These are phyloP conservation scores for Fusarium heterosporum DNA, from an alignment of 2,329 filamentous ascomycete species.

Conservation along the genomic window DNA sequence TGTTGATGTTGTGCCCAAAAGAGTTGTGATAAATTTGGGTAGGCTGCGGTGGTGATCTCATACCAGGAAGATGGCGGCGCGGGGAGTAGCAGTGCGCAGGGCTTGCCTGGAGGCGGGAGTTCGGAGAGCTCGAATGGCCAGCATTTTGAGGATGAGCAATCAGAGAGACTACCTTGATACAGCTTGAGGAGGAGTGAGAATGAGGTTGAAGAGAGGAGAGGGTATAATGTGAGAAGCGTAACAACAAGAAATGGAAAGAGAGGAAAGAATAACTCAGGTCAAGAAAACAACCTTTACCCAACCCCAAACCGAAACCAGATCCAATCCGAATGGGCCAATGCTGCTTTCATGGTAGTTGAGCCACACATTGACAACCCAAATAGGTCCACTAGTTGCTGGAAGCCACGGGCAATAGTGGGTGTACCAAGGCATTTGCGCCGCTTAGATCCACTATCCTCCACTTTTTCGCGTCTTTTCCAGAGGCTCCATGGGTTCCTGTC, in stretches of 20 bases:
- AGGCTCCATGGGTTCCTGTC: constrained; percentile 30
- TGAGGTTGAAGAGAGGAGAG: constrained; percentile 31
- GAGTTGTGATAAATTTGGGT: constrained; percentile 9
- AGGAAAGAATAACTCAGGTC: constrained; percentile 25
- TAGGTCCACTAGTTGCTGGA: constrained; percentile 39
- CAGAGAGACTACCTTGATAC: constrained; percentile 25
- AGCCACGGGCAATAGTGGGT: constrained; percentile 37
- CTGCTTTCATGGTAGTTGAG: constrained; percentile 27
- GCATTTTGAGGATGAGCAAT: constrained; percentile 70
- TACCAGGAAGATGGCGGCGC: constrained; percentile 60
- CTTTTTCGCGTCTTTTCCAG: constrained; percentile 47
- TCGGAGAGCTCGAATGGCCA: constrained; percentile 82
- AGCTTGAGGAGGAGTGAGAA: constrained; percentile 39
- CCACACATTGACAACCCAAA: constrained; percentile 37
- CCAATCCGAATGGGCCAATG: constrained; percentile 41
- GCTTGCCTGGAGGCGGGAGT: constrained; percentile 81
- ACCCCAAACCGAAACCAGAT: constrained; percentile 36
- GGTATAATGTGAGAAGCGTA: constrained; percentile 29
- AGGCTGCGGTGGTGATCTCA: constrained; percentile 39
- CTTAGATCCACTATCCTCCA: constrained; percentile 38
- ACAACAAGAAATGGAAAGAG: constrained; percentile 31
- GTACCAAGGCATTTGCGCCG: constrained; percentile 30
- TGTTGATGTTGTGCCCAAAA: constrained; percentile 29
- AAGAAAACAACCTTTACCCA: constrained; percentile 31
- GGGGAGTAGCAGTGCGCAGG: constrained; percentile 75